A percentile compares a stretch with the other conserved stretches of the same genome.
Conservation (phyloP, 805 yeast species). For the Wickerhamiella alocasiicola region DNA sequence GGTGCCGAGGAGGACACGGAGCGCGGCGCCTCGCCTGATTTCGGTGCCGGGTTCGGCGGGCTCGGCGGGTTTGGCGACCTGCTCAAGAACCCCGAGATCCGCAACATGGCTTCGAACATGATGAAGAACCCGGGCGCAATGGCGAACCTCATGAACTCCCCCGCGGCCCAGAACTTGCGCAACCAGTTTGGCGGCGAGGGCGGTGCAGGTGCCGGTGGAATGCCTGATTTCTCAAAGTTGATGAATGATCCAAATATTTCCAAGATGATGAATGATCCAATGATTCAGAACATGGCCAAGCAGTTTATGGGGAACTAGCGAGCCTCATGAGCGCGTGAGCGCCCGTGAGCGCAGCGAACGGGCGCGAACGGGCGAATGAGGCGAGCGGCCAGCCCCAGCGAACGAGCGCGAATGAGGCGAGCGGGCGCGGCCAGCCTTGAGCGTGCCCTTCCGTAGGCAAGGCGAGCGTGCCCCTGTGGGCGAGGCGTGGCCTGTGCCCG, state of each 20-base stretch:
- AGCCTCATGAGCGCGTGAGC: too few relatives aligned
- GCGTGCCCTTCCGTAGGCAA: too few relatives aligned
- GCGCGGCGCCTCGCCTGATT: slow-evolving; percentile 11
- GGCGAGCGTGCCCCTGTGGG: too few relatives aligned
- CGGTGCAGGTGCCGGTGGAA: slow-evolving; percentile 8
- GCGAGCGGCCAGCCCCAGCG: too few relatives aligned
- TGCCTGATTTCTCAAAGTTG: slow-evolving; percentile 8
- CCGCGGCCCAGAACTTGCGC: slow-evolving; percentile 30
- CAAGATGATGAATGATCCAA: slow-evolving; percentile 11
- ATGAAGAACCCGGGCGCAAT: slow-evolving; percentile 78
- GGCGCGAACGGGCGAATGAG: too few relatives aligned
- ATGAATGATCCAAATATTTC: slow-evolving; percentile 9
- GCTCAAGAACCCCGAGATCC: slow-evolving; percentile 82
- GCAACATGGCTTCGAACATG: slow-evolving; percentile 78
- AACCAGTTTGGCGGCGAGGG: slow-evolving; percentile 9
- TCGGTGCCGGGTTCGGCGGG: slow-evolving; percentile 53
- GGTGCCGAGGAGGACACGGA: slow-evolving; percentile 31
- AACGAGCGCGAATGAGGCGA: too few relatives aligned
- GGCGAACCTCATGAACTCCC: slow-evolving; percentile 63
- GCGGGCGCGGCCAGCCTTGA: too few relatives aligned
- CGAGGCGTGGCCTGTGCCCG: too few relatives aligned
- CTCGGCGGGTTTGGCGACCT: slow-evolving; percentile 53
- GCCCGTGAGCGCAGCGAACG: too few relatives aligned
- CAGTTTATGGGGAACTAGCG: slow-evolving; percentile 12
- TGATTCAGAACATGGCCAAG: slow-evolving; percentile 11